Conservation (phyloP, 345 rosid species). For the Ceriops tagal region DNA sequence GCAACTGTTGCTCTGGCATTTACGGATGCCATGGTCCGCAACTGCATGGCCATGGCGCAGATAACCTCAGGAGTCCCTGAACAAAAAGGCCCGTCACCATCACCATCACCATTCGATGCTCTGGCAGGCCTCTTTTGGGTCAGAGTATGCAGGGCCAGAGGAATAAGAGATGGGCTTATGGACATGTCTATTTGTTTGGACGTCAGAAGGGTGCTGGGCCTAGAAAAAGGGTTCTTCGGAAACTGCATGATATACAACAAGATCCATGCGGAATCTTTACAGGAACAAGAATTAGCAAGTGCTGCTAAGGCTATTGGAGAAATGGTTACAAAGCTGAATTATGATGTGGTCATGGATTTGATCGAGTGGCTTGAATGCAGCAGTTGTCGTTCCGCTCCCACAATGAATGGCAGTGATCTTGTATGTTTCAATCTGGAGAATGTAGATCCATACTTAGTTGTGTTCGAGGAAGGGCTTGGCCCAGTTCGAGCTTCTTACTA, state of each 20-base stretch:
- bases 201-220: conserved; percentile 39
- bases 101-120: conserved; percentile 45
- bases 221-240: conserved; percentile 59
- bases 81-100: conserved; percentile 24
- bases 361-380: conserved; percentile 51
- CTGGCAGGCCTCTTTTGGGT: conserved; percentile 61
- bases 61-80: background rate
- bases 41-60: conserved; percentile 37
- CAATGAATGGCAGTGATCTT: conserved; percentile 41
- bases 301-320: conserved; percentile 39
- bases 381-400: background rate
- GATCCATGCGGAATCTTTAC: conserved; percentile 7
- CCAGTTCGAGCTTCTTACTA: conserved; percentile 40
- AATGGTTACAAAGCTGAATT: conserved; percentile 32
- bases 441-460: conserved; percentile 23
- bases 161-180: conserved; percentile 29
- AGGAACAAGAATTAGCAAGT: conserved; percentile 14
- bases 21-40: conserved; percentile 36
- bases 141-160: conserved; percentile 47
- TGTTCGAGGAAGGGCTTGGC: conserved; percentile 40
- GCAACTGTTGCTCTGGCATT: conserved; percentile 44
- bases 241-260: conserved; percentile 61
- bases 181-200: conserved; percentile 55
- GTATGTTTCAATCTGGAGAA: conserved; percentile 46
- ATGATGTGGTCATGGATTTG: conserved; percentile 46